Evolutionary conservation across 805 yeast species (phyloP).

Genomic region (Candida dajiaensis): DNA sequence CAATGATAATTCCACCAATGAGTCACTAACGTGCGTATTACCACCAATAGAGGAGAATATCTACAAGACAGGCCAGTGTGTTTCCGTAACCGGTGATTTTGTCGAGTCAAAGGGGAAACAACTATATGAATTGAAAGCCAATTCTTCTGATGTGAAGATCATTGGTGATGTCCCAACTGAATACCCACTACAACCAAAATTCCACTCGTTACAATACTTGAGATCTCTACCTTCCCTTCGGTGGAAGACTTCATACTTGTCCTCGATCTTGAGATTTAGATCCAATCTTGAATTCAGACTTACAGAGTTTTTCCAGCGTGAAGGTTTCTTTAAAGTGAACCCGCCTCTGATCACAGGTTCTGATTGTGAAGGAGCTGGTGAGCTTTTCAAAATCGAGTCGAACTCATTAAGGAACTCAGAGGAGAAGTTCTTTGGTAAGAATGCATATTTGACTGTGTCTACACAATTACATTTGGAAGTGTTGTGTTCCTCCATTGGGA

Average conservation of each 20-base stretch:
- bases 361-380: slow-evolving; percentile 98
- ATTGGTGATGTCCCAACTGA: slow-evolving; percentile 56
- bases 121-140: slow-evolving; percentile 42
- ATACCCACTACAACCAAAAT: slow-evolving; percentile 83
- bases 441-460: slow-evolving; percentile 78
- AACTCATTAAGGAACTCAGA: slow-evolving; percentile 16
- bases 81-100: slow-evolving; percentile 39
- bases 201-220: slow-evolving; percentile 57
- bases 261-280: slow-evolving; percentile 66
- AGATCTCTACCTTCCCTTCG: slow-evolving; percentile 73
- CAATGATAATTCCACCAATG: slow-evolving; percentile 64
- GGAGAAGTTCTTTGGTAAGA: slow-evolving; percentile 52
- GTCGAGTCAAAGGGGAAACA: slow-evolving; percentile 44
- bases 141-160: slow-evolving; percentile 33
- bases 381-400: slow-evolving; percentile 58
- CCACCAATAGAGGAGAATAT: slow-evolving; percentile 28
- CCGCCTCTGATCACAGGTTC: slow-evolving; percentile 87
- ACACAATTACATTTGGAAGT: slow-evolving; percentile 89
- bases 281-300: slow-evolving; percentile 56
- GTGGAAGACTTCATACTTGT: slow-evolving; percentile 62
- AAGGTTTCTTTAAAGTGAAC: slow-evolving; percentile 61
- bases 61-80: slow-evolving; percentile 42
- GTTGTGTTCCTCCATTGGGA: slow-evolving; percentile 59
- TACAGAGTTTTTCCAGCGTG: slow-evolving; percentile 44
- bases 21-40: slow-evolving; percentile 51